A percentile compares a stretch with the other conserved stretches of the same genome.
phyloP scores from a whole-genome alignment of 352 stramenopile species.

The Blastocystis sp. region DNA sequence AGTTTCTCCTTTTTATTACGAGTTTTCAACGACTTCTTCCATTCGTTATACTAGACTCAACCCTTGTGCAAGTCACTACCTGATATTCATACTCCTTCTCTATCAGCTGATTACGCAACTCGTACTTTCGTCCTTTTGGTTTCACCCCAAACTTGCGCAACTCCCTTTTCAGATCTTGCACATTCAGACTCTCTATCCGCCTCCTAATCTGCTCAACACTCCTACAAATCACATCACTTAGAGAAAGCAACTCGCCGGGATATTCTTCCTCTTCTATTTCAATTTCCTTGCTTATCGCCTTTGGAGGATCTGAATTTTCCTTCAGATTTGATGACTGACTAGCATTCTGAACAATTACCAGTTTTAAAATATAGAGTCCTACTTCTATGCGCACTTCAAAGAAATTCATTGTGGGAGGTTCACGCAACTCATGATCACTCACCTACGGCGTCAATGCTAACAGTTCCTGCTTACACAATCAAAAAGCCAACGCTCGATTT shows the following conservation, averaged over 20 bases:
- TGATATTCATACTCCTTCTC: conserved; percentile 14
- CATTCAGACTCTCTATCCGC: neutral
- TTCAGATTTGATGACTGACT: neutral
- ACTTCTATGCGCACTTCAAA: conserved; percentile 24
- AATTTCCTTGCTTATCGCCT: neutral
- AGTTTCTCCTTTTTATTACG: neutral
- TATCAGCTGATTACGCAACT: neutral
- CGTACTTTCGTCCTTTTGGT: neutral
- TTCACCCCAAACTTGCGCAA: neutral
- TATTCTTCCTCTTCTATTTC: neutral
- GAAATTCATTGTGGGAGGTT: neutral
- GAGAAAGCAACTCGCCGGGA: neutral
- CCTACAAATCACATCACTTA: neutral
- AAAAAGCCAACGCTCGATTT: neutral
- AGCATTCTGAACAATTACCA: neutral
- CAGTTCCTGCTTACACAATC: neutral
- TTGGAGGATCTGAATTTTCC: neutral
- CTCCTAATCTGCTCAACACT: neutral
- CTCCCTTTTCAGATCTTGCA: conserved; percentile 2
- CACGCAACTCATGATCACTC: neutral
- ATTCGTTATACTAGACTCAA: conserved; percentile 37
- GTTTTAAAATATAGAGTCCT: neutral
- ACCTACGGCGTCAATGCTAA: neutral
- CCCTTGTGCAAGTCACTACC: neutral
- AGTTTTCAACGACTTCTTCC: neutral